Percentiles rank a stretch among this genome's conserved stretches.
Evolutionary conservation across 176 grass and related monocot species (phyloP).

Genomic region (maize (Zea mays)): DNA sequence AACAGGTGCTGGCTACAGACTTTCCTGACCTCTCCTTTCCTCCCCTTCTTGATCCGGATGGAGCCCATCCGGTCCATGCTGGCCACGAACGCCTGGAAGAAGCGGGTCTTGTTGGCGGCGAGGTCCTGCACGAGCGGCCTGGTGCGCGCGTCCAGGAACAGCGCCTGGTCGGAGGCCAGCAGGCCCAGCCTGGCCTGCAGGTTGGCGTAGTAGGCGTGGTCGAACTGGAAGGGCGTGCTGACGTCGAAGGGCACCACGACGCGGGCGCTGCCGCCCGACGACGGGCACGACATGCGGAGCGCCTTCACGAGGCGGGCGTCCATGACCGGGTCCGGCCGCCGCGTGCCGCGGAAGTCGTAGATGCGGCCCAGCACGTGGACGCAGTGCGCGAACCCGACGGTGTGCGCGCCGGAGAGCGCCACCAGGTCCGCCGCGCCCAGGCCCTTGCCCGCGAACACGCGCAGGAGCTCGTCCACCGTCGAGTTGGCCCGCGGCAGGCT

Average conservation of each 20-base stretch:
- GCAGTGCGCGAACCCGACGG: slow-evolving; percentile 90
- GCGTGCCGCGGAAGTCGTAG: slow-evolving; percentile 59
- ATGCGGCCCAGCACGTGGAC: slow-evolving; percentile 54
- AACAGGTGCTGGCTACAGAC: slow-evolving; percentile 56
- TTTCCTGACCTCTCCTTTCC: slow-evolving; percentile 77
- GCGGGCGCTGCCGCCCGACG: slow-evolving; percentile 51
- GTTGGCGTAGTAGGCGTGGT: slow-evolving; percentile 68
- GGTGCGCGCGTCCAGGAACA: slow-evolving; percentile 67
- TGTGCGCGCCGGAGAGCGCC: slow-evolving; percentile 66
- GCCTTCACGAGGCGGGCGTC: slow-evolving; percentile 77
- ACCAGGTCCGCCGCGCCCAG: slow-evolving; percentile 48
- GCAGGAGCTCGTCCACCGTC: slow-evolving; percentile 75
- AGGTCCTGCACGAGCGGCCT: slow-evolving; percentile 59
- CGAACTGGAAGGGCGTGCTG: slow-evolving; percentile 69
- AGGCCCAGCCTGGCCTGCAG: slow-evolving; percentile 72
- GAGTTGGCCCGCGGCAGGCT: slow-evolving; percentile 83
- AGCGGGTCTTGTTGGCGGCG: slow-evolving; percentile 52
- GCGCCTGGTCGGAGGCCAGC: slow-evolving; percentile 77
- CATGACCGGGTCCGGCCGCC: slow-evolving; percentile 58
- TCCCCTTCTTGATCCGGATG: slow-evolving; percentile 84
- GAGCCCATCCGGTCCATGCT: slow-evolving; percentile 83
- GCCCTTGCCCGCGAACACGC: slow-evolving; percentile 73
- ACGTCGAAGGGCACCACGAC: slow-evolving; percentile 74
- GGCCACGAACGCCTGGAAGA: slow-evolving; percentile 60
- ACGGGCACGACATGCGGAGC: slow-evolving; percentile 71